Conservation (phyloP, 345 rosid species). For the Tarenaya hassleriana region DNA sequence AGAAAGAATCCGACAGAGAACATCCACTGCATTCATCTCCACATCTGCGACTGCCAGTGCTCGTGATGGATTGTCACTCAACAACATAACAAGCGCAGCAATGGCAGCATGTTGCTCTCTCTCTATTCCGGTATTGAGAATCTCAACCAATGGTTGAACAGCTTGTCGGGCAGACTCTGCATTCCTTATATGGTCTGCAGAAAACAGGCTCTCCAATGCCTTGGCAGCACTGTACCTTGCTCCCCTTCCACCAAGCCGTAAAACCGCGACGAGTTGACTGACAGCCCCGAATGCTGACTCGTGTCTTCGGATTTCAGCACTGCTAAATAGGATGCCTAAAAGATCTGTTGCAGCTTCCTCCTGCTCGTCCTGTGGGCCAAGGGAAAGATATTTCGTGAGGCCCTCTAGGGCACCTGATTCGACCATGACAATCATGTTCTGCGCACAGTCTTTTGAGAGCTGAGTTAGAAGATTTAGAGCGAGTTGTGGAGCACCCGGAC, state of each 20-base stretch:
- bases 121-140: conserved; percentile 90
- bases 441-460: conserved; percentile 85
- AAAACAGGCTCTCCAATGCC: conserved; percentile 92
- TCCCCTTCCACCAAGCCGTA: conserved; percentile 95
- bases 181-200: conserved; percentile 94
- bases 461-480: conserved; percentile 83
- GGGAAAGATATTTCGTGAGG: conserved; percentile 91
- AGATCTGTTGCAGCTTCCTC: conserved; percentile 99
- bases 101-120: conserved; percentile 98
- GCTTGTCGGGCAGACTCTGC: conserved; percentile 95
- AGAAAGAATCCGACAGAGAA: conserved; percentile 93
- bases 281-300: conserved; percentile 94
- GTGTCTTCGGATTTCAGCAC: conserved; percentile 92
- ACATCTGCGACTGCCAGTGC: conserved; percentile 96
- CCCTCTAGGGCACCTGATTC: conserved; percentile 97
- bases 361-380: conserved; percentile 95
- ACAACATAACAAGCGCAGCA: conserved; percentile 86
- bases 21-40: conserved; percentile 98
- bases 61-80: conserved; percentile 94
- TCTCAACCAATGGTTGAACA: conserved; percentile 96
- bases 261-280: conserved; percentile 92
- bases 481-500: conserved; percentile 96
- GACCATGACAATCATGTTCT: conserved; percentile 90
- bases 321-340: conserved; percentile 78
- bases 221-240: conserved; percentile 96